A percentile compares a stretch with the other conserved stretches of the same genome.
These are phyloP conservation scores for Yamadazyma insecticola DNA, from an alignment of 805 yeast species.

Conservation along the genomic window DNA sequence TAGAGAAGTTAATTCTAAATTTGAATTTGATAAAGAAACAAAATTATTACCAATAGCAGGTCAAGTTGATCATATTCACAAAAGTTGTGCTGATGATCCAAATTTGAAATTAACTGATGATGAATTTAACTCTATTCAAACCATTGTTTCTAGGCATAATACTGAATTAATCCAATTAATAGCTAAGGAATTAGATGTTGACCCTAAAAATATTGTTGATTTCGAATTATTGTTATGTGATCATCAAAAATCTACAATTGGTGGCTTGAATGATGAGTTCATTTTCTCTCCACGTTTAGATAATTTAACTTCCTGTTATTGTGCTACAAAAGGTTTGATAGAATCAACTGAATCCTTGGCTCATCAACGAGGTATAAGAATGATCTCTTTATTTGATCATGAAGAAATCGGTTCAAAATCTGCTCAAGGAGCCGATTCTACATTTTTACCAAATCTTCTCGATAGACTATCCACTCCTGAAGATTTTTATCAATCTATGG, in stretches of 20 bases:
- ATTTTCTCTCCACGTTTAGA: constrained; percentile 89
- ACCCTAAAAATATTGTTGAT: constrained; percentile 66
- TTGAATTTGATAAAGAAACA: constrained; percentile 86
- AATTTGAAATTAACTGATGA: constrained; percentile 43
- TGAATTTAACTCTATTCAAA: constrained; percentile 61
- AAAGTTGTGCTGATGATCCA: constrained; percentile 48
- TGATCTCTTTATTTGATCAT: constrained; percentile 87
- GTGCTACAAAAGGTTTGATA: constrained; percentile 69
- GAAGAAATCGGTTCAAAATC: constrained; percentile 93
- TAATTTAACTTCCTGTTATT: constrained; percentile 81
- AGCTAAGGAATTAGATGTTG: constrained; percentile 58
- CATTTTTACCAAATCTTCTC: constrained; percentile 76
- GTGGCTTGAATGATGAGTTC: constrained; percentile 88
- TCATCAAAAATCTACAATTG: constrained; percentile 75
- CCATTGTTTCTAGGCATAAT: constrained; percentile 72
- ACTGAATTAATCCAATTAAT: constrained; percentile 62
- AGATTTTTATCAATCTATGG: constrained; percentile 24
- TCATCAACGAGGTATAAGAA: constrained; percentile 54
- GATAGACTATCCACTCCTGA: constrained; percentile 58
- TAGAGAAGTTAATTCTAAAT: constrained; percentile 68
- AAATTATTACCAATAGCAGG: constrained; percentile 88
- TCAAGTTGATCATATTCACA: constrained; percentile 20
- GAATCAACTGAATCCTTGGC: constrained; percentile 44
- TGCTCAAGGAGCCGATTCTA: constrained; percentile 96
- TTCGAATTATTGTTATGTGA: constrained; percentile 86